Conservation (phyloP, 495 filamentous ascomycete genomes). For the Tuber melanosporum region DNA sequence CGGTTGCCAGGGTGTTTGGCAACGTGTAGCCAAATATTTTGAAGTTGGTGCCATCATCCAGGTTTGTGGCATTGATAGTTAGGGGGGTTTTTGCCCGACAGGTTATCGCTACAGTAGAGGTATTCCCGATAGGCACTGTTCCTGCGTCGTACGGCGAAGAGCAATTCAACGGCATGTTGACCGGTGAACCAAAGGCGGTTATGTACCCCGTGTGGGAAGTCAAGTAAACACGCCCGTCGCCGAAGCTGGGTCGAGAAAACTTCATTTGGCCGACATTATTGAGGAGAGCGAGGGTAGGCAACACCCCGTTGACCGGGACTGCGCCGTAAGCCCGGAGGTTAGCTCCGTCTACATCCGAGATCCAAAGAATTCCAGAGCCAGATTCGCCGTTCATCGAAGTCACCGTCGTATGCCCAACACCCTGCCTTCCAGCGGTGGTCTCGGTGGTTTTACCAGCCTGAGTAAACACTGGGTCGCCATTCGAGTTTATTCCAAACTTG, state of each 20-base stretch:
- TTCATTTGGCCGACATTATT: conserved; percentile 44
- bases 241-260: conserved; percentile 45
- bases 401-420: conserved; percentile 45
- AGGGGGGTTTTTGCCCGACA: conserved; percentile 43
- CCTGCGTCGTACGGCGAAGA: conserved; percentile 43
- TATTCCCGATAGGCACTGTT: conserved; percentile 35
- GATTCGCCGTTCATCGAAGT: conserved; percentile 44
- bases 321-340: conserved; percentile 47
- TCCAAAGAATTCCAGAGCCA: conserved; percentile 46
- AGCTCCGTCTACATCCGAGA: conserved; percentile 44
- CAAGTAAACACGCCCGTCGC: conserved; percentile 44
- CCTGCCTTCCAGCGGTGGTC: conserved; percentile 42
- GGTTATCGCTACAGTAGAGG: conserved; percentile 29
- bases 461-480: conserved; percentile 43
- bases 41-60: conserved; percentile 43
- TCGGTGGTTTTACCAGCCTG: conserved; percentile 43
- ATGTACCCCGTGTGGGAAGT: conserved; percentile 41
- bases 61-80: conserved; percentile 39
- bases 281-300: conserved; percentile 44
- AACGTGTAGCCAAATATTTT: conserved; percentile 36
- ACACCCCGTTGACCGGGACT: conserved; percentile 43
- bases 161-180: conserved; percentile 46
- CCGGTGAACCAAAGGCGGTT: conserved; percentile 44
- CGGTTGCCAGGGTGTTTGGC: conserved; percentile 43
- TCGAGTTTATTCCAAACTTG: conserved; percentile 42